Evolutionary conservation across 257 asterid genomes (phyloP), one percentile per base, ranked within the genome.

Genomic region (Paulownia fortunei): DNA sequence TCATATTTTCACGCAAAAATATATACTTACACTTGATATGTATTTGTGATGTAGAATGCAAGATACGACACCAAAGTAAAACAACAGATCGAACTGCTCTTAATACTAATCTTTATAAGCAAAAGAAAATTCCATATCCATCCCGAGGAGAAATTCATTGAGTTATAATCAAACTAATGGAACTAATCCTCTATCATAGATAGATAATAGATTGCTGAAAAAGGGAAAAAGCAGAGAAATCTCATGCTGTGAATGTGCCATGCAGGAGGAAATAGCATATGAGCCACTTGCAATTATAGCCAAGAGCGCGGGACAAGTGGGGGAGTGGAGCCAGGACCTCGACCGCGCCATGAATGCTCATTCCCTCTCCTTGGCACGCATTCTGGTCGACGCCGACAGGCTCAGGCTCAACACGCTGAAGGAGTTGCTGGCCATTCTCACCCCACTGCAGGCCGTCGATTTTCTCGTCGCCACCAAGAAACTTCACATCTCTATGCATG

Each of bases 401-500:
- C 77, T 82, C 21, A 59, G 91, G 79, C 60, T 85, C 54, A 24
- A 12, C 59, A 81, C 85, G 0, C 60, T 87, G 4, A 87, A 74
- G 81, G 91, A 83, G 78, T 34, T 79, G 63, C 42, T 79, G 67
- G 44, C n/a, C 56, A 84, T 88, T 64, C 84, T 86, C 49, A 84
- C 72, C 7, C 89, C 89, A 2, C 11, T 71, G n/a, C 89, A 84
- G 74, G 84, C 66, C 3, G 74, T 79, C 7, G 67, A 86, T 34
- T 71, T 88, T 56, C 89, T 86, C 0, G 59, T 56, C 24, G 83
- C 86, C 52, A 62, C 84, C 54, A 86, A 81, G 82, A 82, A 86
- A 36, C 90, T 88, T 60, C 88, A 84, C 61, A 82, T 88, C 61
- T 84, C 83, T 3, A 64, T 88, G 76, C 88, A 86, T 21, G 80